These are phyloP conservation scores for Wickerhamomyces sp. DNA, from an alignment of 1,139 yeast genomes.

Conservation along the genomic window DNA sequence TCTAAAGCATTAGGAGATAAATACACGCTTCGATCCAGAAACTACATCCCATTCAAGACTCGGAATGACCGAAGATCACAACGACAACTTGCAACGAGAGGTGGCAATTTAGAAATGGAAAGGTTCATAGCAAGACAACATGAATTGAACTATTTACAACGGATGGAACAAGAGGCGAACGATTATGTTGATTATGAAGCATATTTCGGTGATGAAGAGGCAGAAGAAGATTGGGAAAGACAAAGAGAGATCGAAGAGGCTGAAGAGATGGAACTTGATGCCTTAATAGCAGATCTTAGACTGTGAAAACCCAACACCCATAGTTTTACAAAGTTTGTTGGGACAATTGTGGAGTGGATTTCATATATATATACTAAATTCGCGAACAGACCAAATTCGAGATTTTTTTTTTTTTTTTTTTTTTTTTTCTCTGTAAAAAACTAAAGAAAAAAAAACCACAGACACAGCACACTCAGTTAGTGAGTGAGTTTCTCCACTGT, in stretches of 20 bases:
- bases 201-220: not conserved
- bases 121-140: constrained; percentile 4
- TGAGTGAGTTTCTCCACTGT: too few species aligned
- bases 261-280: not conserved
- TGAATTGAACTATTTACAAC: constrained; percentile 1
- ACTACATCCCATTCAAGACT: constrained; percentile 11
- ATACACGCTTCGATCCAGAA: constrained; percentile 11
- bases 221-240: not conserved
- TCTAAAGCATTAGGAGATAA: constrained; percentile 6
- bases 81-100: constrained; percentile 8
- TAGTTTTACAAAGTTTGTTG: too few species aligned
- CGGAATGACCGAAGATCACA: constrained; percentile 4
- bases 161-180: constrained; percentile 5
- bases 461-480: too few species aligned
- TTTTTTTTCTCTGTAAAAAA: too few species aligned
- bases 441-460: too few species aligned
- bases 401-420: too few species aligned
- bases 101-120: constrained; percentile 14
- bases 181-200: constrained; percentile 5
- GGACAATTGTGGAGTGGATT: too few species aligned
- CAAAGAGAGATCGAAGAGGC: not conserved
- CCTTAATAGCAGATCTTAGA: too few species aligned
- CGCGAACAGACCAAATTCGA: too few species aligned
- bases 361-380: too few species aligned
- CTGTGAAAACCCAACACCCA: too few species aligned